A percentile compares a stretch with the other conserved stretches of the same genome.
These are phyloP conservation scores for Hondaea fermentalgiana DNA, from an alignment of 108 stramenopile species.

Conservation along the genomic window DNA sequence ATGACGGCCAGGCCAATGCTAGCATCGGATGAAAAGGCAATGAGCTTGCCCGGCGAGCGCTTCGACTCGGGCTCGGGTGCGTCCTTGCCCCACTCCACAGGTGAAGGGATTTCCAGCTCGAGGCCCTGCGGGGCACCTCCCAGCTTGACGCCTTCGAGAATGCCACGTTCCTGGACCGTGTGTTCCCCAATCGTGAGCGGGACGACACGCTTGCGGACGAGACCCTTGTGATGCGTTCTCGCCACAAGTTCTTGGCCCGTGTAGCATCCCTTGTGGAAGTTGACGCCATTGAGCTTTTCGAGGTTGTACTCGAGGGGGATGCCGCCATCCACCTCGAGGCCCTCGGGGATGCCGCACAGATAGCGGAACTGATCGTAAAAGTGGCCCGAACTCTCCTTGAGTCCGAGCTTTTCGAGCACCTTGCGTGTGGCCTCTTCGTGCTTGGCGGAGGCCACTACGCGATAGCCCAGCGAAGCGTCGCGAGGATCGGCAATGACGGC, in stretches of 20 bases:
- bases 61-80: neutral
- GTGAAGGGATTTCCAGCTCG: neutral
- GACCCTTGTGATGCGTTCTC: constrained; percentile 79
- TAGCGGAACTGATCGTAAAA: constrained; percentile 61
- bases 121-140: neutral
- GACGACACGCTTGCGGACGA: constrained; percentile 77
- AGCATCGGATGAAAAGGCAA: neutral
- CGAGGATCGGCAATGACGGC: neutral
- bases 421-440: constrained; percentile 24
- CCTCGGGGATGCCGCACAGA: constrained; percentile 74
- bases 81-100: neutral
- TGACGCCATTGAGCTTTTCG: constrained; percentile 77
- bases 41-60: neutral
- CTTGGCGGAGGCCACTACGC: neutral
- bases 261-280: constrained; percentile 93
- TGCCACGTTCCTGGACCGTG: neutral
- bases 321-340: constrained; percentile 56
- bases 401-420: constrained; percentile 52
- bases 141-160: neutral
- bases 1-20: neutral
- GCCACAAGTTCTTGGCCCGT: constrained; percentile 95
- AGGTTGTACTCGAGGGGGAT: constrained; percentile 84
- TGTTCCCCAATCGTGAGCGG: constrained; percentile 57
- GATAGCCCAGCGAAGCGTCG: neutral
- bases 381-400: constrained; percentile 39